Evolutionary conservation across 768 basidiomycete genomes (phyloP), one percentile per base, ranked within the genome.

Genomic region (Boletus eberwhitei): DNA sequence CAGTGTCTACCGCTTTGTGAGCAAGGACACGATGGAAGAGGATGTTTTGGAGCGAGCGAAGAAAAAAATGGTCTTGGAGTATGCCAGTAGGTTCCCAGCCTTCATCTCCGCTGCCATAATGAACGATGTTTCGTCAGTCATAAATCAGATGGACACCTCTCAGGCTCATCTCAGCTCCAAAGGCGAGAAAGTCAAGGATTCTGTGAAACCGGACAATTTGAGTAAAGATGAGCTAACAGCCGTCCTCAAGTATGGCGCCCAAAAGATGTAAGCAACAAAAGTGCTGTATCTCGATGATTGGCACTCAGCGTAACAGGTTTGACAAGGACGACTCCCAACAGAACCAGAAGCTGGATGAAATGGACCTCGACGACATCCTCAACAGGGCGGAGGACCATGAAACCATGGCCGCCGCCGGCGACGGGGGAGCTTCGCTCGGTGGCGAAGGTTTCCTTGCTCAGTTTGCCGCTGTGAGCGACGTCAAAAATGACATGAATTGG

Each of bases 81-180:
- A 98, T 77, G 97, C 97, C 40, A 98, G 95, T 98, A 73, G 69
- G 94, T 89, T 48, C 55, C 50, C 52, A 36, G 8, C 26, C 16
- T 34, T 64, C 41, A 63, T 62, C 39, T 57, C 39, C 51, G 22
- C 52, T 46, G 31, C 36, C 21, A 26, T 60, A 44, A 41, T 58
- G 51, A 58, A 56, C 48, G 24, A 44, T 16, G 29, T 50, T 46
- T 50, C 39, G 50, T n/a, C 70, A 97, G 94, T 99, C 76, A 98
- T 99, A 78, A 97, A 98, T 74, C 96, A 98, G 75, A 97, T 98
- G 90, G 97, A 99, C 74, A 99, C 97, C 22, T 94, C 95, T 39
- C 97, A 98, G 60, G 91, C 92, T 40, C 92, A 98, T 73, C 84
- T 99, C 50, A 87, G 92, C 67, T 87, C 89, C 53, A 93, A 93